Base-by-base conservation (phyloP, 2,329 filamentous ascomycete species). In the Septoria petroselini region DNA sequence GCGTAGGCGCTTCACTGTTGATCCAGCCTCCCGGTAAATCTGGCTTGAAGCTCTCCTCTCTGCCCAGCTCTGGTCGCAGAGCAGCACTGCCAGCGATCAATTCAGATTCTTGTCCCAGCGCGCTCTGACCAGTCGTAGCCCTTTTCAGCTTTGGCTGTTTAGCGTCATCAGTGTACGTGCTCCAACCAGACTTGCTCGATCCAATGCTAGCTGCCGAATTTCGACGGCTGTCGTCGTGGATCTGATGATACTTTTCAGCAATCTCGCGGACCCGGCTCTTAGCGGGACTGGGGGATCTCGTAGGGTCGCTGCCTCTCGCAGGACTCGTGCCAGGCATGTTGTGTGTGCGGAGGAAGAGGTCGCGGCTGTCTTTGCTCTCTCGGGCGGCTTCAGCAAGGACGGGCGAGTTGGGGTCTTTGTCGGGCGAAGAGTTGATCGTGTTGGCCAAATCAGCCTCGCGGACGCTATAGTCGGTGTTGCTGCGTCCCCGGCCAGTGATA, bases 1-100 rank as follows among this genome's bases (percentile, higher is more conserved):
- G 64, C 23, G 68, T 71, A 5, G 71, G 71, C 2, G 70, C 68
- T 52, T 70, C 75, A 25, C 76, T 79, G 17, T 44, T 42, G 44
- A 77, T 71, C 77, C 76, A 79, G 44, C 73, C 74, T 17, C 77
- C 77, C 31, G 77, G 77, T 25, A 79, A 61, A 45, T 75, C 69
- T 11, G 77, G 77, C 46, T 73, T 68, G 57, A 79, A 80, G 30
- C 58, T 54, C 46, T 62, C 53, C 49, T 57, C 52, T 35, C 55
- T 40, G 9, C 46, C 48, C 21, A 57, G 12, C 11, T 48, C 51
- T 7, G 59, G 55, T 37, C 60, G 48, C 5, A 40, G 9, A 31
- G 48, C n/a, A 35, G 40, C 34, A 23, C 19, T 8, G 6, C 37
- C 23, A 11, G 35, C 38, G 4, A 31, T 40, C 8, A 37, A 42